Base-by-base conservation (phyloP, 768 basidiomycete species). In the Pleurotus tuoliensis region DNA sequence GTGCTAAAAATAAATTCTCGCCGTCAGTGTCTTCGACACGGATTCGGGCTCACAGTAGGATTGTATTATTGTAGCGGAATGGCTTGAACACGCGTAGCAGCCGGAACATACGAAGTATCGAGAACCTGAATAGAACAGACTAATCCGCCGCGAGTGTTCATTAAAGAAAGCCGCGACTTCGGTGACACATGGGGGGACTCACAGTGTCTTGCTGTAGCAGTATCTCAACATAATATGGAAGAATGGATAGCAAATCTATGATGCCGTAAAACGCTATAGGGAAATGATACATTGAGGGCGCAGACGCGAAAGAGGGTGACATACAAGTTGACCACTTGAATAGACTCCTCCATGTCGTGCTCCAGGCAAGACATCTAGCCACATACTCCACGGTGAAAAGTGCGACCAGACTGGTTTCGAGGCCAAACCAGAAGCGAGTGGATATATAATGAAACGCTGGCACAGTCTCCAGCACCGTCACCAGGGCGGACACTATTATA, bases 211-310 rank as follows among this genome's bases (percentile, higher is more conserved):
- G 89, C 38, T 82, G 84, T 9, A 94, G 66, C 25, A 90, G 71
- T 50, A 95, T 77, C 72, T 95, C 94, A 53, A 96, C 83, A 67
- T 93, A 95, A 65, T 94, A 95, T 2, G 94, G 94, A 20, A 90
- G 63, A 47, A 96, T 93, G 3, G 92, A 88, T 56, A 95, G 77
- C 13, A 93, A 69, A 65, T 96, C 94, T 67, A 93, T 83, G 20
- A 95, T 80, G 4, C 90, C 92, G 67, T 88, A 94, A 70, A 94
- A 92, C 3, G 88, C 87, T 83, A 50, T 34, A 24, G 24, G 27
- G 18, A 41, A 59, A 57, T 55, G 58, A 55, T 58, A 59, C 61
- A 55, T 39, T 18, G 53, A 45, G 8, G 44, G 18, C 8, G 16
- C 15, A 30, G 16, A 39, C 27, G 37, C 46, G 0, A 20, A 30